phyloP scores from a whole-genome alignment of 2,329 filamentous ascomycete genomes.

The Colletotrichum sp. region DNA sequence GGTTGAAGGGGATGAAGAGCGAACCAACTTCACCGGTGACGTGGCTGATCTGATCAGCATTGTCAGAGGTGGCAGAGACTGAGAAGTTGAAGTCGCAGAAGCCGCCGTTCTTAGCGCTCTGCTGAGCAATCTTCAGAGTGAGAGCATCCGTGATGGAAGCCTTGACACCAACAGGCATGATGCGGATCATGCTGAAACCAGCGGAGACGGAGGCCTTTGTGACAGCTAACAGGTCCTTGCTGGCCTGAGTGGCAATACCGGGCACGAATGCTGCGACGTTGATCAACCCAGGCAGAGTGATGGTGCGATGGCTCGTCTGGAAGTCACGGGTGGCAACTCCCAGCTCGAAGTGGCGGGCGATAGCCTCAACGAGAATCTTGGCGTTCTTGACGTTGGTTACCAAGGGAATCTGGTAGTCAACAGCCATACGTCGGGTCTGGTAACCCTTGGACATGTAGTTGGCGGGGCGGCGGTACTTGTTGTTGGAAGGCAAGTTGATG shows the following conservation, averaged over 20 bases:
- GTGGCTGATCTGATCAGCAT: conserved; percentile 75
- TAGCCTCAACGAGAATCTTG: conserved; percentile 94
- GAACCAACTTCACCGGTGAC: conserved; percentile 77
- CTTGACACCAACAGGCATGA: conserved; percentile 77
- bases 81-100: conserved; percentile 84
- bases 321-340: conserved; percentile 85
- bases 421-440: conserved; percentile 94
- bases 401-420: conserved; percentile 94
- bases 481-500: conserved; percentile 99
- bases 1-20: conserved; percentile 83
- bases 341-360: conserved; percentile 86
- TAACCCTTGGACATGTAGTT: conserved; percentile 99
- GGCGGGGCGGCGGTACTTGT: conserved; percentile 93
- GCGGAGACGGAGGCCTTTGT: conserved; percentile 75
- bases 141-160: conserved; percentile 74
- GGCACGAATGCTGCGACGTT: conserved; percentile 84
- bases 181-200: conserved; percentile 80
- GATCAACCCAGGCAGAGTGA: conserved; percentile 75
- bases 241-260: conserved; percentile 67
- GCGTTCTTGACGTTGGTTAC: conserved; percentile 99
- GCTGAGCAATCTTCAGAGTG: conserved; percentile 73
- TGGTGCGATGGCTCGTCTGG: conserved; percentile 84
- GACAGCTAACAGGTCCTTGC: conserved; percentile 70
- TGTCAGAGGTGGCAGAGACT: conserved; percentile 73
- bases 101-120: conserved; percentile 69